Evolutionary conservation across 257 asterid genomes (phyloP).

Genomic region (Striga asiatica): DNA sequence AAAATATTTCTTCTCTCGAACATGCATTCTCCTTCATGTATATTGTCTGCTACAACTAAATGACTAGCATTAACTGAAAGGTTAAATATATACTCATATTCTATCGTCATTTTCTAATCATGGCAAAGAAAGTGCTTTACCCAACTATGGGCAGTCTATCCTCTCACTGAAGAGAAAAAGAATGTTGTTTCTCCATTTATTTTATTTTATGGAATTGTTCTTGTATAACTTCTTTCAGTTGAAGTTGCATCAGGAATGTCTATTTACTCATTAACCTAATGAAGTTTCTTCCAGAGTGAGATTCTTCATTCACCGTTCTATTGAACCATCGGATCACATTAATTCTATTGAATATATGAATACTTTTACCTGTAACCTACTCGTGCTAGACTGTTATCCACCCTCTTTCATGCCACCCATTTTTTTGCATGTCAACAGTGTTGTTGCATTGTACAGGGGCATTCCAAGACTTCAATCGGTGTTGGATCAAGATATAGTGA

Average conservation of each 20-base stretch:
- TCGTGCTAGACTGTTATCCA: neutral
- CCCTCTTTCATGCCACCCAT: neutral
- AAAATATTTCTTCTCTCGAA: neutral
- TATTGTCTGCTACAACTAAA: neutral
- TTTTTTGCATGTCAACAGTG: slow-evolving; percentile 1
- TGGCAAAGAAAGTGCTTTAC: too few relatives aligned
- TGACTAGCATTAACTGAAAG: neutral
- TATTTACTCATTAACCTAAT: neutral
- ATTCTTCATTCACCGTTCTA: neutral
- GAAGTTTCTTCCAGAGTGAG: neutral
- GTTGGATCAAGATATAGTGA: slow-evolving; percentile 56
- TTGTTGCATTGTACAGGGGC: slow-evolving; percentile 30
- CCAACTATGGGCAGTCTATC: too few relatives aligned
- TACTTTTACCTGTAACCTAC: neutral
- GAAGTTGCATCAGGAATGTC: neutral
- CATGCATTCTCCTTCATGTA: neutral
- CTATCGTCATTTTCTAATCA: too few relatives aligned
- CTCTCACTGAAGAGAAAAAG: neutral
- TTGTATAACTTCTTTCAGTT: neutral
- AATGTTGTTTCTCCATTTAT: neutral
- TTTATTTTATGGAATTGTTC: neutral
- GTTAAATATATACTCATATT: neutral
- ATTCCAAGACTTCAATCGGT: slow-evolving; percentile 38
- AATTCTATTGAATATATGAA: neutral
- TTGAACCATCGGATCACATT: neutral